Percentiles rank a stretch among this genome's conserved stretches.
Conservation (phyloP, 2,329 filamentous ascomycete genomes). For the Paraphoma chrysanthemicola region DNA sequence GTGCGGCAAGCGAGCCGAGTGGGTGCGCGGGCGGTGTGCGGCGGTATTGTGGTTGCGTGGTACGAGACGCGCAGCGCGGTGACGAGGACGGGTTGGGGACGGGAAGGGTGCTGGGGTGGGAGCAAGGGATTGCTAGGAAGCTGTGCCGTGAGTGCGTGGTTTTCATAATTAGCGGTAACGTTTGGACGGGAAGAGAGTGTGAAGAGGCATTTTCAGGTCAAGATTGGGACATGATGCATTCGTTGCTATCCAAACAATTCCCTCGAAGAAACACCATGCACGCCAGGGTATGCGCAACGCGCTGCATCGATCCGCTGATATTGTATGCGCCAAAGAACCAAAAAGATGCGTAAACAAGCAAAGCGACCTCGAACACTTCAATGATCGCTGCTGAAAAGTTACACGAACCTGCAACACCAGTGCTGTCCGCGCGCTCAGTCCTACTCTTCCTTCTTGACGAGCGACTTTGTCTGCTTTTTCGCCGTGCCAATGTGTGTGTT, state of each 20-base stretch:
- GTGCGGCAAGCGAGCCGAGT: neutral
- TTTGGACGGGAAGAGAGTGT: neutral
- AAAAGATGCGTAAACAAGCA: conserved; percentile 1
- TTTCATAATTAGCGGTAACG: neutral
- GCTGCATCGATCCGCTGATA: neutral
- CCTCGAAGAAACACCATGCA: neutral
- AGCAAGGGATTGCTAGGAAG: neutral
- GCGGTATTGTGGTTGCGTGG: no score
- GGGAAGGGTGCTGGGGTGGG: neutral
- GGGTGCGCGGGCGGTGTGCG: neutral
- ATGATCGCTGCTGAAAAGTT: conserved; percentile 10
- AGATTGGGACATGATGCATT: neutral
- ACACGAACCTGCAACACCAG: conserved; percentile 1
- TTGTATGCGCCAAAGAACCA: neutral
- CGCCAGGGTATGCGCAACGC: neutral
- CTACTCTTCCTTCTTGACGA: neutral
- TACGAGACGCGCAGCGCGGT: neutral
- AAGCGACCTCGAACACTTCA: conserved; percentile 28
- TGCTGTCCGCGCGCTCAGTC: neutral
- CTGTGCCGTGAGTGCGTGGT: neutral
- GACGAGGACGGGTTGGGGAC: neutral
- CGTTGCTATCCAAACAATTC: neutral
- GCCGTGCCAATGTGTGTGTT: conserved; percentile 93
- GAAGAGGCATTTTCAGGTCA: no score
- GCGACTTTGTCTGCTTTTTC: conserved; percentile 72